Percentiles rank a stretch among this genome's conserved stretches.
Conservation (phyloP, 1,139 yeast species). For the Blastobotrys capitulatus region DNA sequence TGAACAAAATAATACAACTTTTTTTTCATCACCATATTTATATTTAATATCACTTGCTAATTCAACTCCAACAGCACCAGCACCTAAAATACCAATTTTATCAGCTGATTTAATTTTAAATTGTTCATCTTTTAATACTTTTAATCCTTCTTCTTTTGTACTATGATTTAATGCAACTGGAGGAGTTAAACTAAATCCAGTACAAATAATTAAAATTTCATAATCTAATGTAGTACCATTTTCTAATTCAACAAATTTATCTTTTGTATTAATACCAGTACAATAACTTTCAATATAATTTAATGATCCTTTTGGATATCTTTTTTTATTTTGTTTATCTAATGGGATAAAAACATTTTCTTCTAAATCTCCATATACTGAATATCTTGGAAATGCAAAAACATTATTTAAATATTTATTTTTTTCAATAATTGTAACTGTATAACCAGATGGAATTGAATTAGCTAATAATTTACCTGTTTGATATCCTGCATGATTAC, state of each 20-base stretch:
- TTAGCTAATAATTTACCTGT: conserved; percentile 15
- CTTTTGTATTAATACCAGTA: conserved; percentile 5
- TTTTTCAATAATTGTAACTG: conserved; percentile 16
- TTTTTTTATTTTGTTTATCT: conserved; percentile 5
- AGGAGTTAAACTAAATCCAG: conserved; percentile 66
- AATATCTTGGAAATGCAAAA: conserved; percentile 19
- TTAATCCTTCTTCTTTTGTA: conserved; percentile 13
- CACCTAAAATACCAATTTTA: conserved; percentile 23
- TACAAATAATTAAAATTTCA: conserved; percentile 75
- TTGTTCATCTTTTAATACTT: conserved; percentile 7
- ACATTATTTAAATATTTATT: conserved; percentile 15
- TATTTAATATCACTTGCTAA: conserved; percentile 25
- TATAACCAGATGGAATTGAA: conserved; percentile 13
- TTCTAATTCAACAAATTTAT: conserved; percentile 1
- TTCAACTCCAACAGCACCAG: conserved; percentile 26
- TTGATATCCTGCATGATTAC: conserved; percentile 18
- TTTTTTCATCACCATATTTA: conserved; percentile 19
- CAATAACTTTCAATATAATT: conserved; percentile 1
- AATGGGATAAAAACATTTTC: conserved; percentile 18
- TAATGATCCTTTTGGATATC: conserved; percentile 12
- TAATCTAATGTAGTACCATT: conserved; percentile 36
- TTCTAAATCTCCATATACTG: conserved; percentile 17
- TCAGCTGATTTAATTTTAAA: conserved; percentile 13
- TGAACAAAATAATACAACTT: conserved; percentile 16
- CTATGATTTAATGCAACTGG: conserved; percentile 43